Base-by-base conservation (phyloP, 352 stramenopile genomes). In the Phytophthora quininea region DNA sequence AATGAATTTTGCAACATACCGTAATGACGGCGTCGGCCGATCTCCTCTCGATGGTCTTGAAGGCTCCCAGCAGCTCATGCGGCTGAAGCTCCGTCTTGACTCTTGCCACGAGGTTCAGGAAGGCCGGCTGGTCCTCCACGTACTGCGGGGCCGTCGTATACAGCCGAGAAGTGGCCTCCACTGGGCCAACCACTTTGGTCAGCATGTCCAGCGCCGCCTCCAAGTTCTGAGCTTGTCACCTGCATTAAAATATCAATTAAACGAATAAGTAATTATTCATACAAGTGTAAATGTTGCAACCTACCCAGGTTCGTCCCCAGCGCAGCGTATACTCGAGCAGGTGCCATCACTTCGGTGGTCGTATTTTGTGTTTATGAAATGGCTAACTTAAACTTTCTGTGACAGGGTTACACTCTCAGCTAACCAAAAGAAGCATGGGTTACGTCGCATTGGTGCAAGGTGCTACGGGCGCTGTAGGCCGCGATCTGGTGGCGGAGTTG, bases 71-170 rank as follows among this genome's bases (percentile, higher is more conserved):
- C 56, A 99, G 67, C 51, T 96, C 71, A 4, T 66, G 48, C 11
- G 95, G 93, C 1, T 74, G 56, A 5, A 98, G 73, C 29, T 71
- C 61, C 11, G 95, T 99, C 61, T 90, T 76, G 15, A 99, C 59
- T 54, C 91, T 74, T 9, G 98, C 77, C 5, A 95, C 95, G 19
- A 96, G 86, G 73, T 99, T 99, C 43, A 98, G 76, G 77, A 99
- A 99, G 10, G 71, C 50, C n/a, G 93, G 91, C 72, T 99, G 97
- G 77, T 99, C 89, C 19, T 89, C 91, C 31, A 99, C 90, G 74
- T 99, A 98, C 79, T 98, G 97, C 19, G 97, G 91, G 31, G 81
- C 78, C 9, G 96, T 99, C 66, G 90, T 82, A 62, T 98, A 97
- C 9, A 99, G 80, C 51, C 89, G 90, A 4, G 96, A 99, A 30